A percentile compares a stretch with the other conserved stretches of the same genome.
phyloP scores from a whole-genome alignment of 352 stramenopile genomes.

The Globisporangium spiculum region DNA sequence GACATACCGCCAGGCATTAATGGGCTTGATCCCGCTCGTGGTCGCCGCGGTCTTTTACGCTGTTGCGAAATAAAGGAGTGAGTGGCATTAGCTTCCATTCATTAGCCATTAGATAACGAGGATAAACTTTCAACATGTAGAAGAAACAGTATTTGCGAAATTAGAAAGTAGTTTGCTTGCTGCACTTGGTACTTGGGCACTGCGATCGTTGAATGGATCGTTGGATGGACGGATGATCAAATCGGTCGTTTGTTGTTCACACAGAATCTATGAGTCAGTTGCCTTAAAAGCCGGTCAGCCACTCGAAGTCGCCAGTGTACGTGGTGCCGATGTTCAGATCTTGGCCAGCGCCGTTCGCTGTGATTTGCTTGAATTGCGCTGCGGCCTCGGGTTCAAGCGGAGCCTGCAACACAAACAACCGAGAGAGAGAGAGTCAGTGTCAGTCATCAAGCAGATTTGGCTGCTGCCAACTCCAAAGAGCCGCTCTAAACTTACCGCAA shows the following conservation, averaged over 20 bases:
- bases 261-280: slow-evolving; percentile 5
- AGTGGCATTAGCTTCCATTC: background rate
- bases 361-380: slow-evolving; percentile 73
- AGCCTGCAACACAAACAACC: slow-evolving; percentile 31
- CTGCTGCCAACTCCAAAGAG: background rate
- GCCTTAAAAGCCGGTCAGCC: slow-evolving; percentile 71
- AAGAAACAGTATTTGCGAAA: slow-evolving; percentile 16
- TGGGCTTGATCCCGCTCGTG: slow-evolving; percentile 52
- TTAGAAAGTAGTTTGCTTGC: slow-evolving; percentile 2
- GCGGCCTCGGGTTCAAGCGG: slow-evolving; percentile 68
- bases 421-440: background rate
- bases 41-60: slow-evolving; percentile 52
- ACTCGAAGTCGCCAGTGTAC: slow-evolving; percentile 73
- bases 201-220: background rate
- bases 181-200: background rate
- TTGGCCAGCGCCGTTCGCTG: slow-evolving; percentile 37
- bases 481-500: slow-evolving; percentile 43
- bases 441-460: slow-evolving; percentile 7
- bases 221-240: background rate
- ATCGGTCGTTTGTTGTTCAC: background rate
- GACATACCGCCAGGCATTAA: slow-evolving; percentile 54
- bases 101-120: slow-evolving; percentile 12
- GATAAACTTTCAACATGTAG: slow-evolving; percentile 11
- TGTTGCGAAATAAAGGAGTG: slow-evolving; percentile 37
- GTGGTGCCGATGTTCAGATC: slow-evolving; percentile 69